A percentile compares a stretch with the other conserved stretches of the same genome.
Evolutionary conservation across 106 monocot genomes (phyloP).

Genomic region (Cymbidium sinense): DNA sequence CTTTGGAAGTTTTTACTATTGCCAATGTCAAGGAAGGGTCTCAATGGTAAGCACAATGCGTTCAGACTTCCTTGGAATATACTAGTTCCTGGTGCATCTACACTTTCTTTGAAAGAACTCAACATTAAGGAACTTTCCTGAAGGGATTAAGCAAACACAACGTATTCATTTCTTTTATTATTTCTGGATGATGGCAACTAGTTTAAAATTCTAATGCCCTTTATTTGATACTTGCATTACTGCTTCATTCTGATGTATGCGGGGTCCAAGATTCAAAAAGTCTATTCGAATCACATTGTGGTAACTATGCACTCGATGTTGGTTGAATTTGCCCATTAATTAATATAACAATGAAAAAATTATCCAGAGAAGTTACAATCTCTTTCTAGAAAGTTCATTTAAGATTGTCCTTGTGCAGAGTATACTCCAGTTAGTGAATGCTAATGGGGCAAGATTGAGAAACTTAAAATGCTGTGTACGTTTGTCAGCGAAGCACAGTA

Average conservation of each 20-base stretch:
- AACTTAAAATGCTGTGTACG: background rate
- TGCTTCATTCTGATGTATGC: background rate
- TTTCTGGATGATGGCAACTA: background rate
- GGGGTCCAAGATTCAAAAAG: background rate
- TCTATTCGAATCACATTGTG: background rate
- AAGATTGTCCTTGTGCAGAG: background rate
- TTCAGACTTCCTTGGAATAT: background rate
- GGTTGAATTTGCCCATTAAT: background rate
- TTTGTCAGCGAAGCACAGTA: background rate
- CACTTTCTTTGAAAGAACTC: background rate
- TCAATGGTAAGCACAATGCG: conserved; percentile 15
- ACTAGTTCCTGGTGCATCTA: background rate
- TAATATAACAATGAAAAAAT: background rate
- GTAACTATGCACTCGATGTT: background rate
- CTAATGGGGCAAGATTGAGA: background rate
- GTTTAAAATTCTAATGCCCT: background rate
- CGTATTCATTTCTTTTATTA: background rate
- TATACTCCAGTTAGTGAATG: background rate
- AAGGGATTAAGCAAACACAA: background rate
- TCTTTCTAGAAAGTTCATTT: background rate
- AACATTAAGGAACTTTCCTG: background rate
- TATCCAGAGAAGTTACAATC: background rate
- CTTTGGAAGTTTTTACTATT: conserved; percentile 64
- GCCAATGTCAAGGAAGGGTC: conserved; percentile 48
- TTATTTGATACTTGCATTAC: background rate